Base-by-base conservation (phyloP, 2,329 filamentous ascomycete genomes). In the Volutella citrinella region DNA sequence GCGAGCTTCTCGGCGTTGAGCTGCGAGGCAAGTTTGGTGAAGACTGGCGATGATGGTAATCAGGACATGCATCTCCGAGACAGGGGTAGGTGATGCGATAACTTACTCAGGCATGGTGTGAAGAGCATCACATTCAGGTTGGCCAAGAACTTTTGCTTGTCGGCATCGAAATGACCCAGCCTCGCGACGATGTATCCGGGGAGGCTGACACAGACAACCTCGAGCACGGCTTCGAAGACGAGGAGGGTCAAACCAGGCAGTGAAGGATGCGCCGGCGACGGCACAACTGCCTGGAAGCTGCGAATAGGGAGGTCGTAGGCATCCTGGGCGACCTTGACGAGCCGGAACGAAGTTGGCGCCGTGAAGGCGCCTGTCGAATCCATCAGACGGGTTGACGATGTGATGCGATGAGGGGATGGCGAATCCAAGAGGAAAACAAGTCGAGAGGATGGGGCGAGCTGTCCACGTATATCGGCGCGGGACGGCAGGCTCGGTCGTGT, bases 111-210 rank as follows among this genome's bases (percentile, higher is more conserved):
- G 61, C 93, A 97, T 46, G 93, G 93, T 19, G 93, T 98, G 64
- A 98, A 98, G 25, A 98, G 74, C 68, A 86, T 87, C 39, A 96
- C 89, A 61, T 98, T 98, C 49, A 98, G 73, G 57, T 98, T 96
- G 34, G 93, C 91, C 31, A 96, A 74, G 57, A 98, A 94, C 64
- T 96, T 97, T 63, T 98, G 93, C 60, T 90, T 87, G 32, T 95
- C 89, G 45, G 87, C 88, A 64, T 95, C 88, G 64, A 98, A 97
- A 67, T 95, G 86, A 59, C 93, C 93, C 52, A 88, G 74, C 23
- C 85, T 74, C 10, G 93, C 93, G 34, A 96, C 81, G 45, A 98
- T 84, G 65, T 96, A 98, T 18, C 93, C 93, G 0, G 93, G 93
- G 49, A 96, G 66, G 61, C 86, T 91, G 60, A 98, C 90, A 59